phyloP scores from a whole-genome alignment of 2,329 filamentous ascomycete species.

The Elsinoe perseae region DNA sequence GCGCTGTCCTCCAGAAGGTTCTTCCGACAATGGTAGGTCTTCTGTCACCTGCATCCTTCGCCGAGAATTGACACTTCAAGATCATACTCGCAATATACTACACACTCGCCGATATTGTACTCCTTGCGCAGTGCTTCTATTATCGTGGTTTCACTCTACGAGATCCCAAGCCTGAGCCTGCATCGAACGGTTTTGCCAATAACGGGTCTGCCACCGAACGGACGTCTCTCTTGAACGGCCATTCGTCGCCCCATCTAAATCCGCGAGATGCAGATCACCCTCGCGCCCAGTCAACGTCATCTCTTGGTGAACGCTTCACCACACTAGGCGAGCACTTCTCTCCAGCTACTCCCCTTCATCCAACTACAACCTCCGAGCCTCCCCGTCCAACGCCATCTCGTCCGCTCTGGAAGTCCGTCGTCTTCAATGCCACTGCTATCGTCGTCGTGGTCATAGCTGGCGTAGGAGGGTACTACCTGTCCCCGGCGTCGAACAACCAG shows the following conservation, averaged over 20 bases:
- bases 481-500: conserved; percentile 35
- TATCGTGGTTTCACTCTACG: conserved; percentile 83
- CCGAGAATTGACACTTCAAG: conserved; percentile 31
- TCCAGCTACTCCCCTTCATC: conserved; percentile 71
- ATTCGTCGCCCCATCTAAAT: conserved; percentile 20
- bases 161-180: conserved; percentile 50
- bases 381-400: conserved; percentile 31
- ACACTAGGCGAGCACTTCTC: conserved; percentile 63
- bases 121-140: conserved; percentile 87
- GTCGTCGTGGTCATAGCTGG: conserved; percentile 78
- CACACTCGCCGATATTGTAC: conserved; percentile 80
- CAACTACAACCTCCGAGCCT: conserved; percentile 35
- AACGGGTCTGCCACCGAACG: conserved; percentile 27
- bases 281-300: conserved; percentile 27
- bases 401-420: conserved; percentile 42
- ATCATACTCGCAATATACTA: conserved; percentile 92
- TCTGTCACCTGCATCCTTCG: neutral
- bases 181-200: conserved; percentile 17
- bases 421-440: conserved; percentile 70
- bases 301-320: conserved; percentile 42
- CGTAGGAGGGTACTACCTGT: conserved; percentile 77
- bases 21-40: conserved; percentile 74
- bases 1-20: conserved; percentile 84
- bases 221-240: conserved; percentile 30
- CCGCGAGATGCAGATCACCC: conserved; percentile 24